phyloP scores from a whole-genome alignment of 176 grass and related monocot genomes.

The Avena insularis region DNA sequence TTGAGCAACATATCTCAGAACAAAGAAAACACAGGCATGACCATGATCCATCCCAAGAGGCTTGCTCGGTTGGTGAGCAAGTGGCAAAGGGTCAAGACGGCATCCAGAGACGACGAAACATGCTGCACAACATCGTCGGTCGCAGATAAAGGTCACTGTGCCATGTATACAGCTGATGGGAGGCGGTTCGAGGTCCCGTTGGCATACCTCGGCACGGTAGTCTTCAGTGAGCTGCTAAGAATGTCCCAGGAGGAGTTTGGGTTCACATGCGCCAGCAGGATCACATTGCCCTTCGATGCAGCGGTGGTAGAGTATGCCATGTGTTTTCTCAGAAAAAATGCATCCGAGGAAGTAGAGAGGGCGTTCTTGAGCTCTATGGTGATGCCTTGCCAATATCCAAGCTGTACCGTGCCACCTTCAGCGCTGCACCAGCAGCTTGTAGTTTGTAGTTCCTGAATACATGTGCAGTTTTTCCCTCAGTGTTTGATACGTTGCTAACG shows the following conservation, averaged over 20 bases:
- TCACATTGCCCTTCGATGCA: slow-evolving; percentile 55
- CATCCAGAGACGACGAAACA: background rate
- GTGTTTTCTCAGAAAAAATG: slow-evolving; percentile 50
- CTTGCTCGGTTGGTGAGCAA: slow-evolving; percentile 52
- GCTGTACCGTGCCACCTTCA: background rate
- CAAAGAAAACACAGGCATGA: slow-evolving; percentile 36
- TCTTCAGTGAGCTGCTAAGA: slow-evolving; percentile 49
- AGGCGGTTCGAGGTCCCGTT: slow-evolving; percentile 41
- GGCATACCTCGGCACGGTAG: slow-evolving; percentile 21
- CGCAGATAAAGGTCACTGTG: slow-evolving; percentile 25
- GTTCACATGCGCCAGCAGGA: slow-evolving; percentile 42
- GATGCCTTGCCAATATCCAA: slow-evolving; percentile 24
- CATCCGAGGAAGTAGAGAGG: slow-evolving; percentile 48
- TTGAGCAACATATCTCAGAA: background rate
- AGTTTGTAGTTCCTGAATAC: slow-evolving; percentile 16
- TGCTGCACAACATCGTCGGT: background rate
- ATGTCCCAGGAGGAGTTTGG: slow-evolving; percentile 59
- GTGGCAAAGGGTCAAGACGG: slow-evolving; percentile 45
- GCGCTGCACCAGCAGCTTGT: slow-evolving; percentile 1
- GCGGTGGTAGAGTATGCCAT: slow-evolving; percentile 44
- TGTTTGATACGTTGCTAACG: too few relatives aligned
- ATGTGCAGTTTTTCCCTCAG: background rate
- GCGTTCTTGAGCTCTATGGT: slow-evolving; percentile 52
- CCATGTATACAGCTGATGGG: slow-evolving; percentile 24
- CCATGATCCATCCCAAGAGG: slow-evolving; percentile 52